These are phyloP conservation scores for Aegilops bicornis DNA, from an alignment of 176 grass and related monocot genomes.

Conservation along the genomic window DNA sequence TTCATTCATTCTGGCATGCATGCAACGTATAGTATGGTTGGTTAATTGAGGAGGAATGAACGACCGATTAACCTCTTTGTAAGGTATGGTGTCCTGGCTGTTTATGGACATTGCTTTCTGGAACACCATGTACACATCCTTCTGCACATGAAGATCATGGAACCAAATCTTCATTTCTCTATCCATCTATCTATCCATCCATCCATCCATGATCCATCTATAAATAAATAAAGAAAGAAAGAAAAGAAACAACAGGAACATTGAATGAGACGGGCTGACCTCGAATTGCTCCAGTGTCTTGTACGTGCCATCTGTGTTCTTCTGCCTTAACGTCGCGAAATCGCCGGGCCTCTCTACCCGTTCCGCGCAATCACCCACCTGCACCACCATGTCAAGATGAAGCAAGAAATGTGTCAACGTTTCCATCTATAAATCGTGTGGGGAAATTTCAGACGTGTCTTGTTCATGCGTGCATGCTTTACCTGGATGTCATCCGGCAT, in stretches of 20 bases:
- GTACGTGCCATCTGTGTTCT: slow-evolving; percentile 75
- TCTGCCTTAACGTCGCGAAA: slow-evolving; percentile 71
- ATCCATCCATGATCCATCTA: too few species aligned
- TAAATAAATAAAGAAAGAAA: too few species aligned
- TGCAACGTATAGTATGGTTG: background rate
- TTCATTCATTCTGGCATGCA: background rate
- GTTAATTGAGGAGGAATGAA: background rate
- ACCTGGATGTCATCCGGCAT: slow-evolving; percentile 75
- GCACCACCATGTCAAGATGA: background rate
- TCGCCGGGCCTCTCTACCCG: slow-evolving; percentile 57
- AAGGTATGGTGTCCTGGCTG: slow-evolving; percentile 45
- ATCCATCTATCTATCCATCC: too few species aligned
- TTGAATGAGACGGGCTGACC: slow-evolving; percentile 19
- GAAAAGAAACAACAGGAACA: background rate
- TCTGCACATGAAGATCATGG: slow-evolving; percentile 31
- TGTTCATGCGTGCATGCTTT: background rate
- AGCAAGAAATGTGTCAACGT: background rate
- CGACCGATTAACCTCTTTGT: slow-evolving; percentile 37
- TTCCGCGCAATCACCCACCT: slow-evolving; percentile 56
- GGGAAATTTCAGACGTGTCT: background rate
- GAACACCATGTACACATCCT: slow-evolving; percentile 66
- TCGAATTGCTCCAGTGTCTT: slow-evolving; percentile 60
- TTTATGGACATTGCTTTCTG: slow-evolving; percentile 65
- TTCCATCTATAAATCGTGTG: background rate
- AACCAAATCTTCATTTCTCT: background rate